Conservation (phyloP, 1,284 basidiomycete genomes). For the Sphaerobolus stellatus region DNA sequence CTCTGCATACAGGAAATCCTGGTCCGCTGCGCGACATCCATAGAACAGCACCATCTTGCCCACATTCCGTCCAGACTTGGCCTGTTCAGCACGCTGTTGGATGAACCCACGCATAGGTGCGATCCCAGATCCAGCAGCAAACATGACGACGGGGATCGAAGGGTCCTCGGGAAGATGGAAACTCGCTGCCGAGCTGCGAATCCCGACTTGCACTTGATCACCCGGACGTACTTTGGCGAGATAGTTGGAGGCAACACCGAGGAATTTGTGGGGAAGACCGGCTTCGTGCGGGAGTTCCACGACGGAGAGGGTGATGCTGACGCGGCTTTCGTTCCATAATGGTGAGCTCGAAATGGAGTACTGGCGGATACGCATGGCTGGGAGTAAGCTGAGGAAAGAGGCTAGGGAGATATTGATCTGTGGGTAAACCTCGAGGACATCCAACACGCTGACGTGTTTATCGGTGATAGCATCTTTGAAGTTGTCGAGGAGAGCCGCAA, state of each 20-base stretch:
- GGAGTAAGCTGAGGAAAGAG: conserved; percentile 44
- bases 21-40: conserved; percentile 44
- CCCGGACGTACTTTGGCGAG: conserved; percentile 44
- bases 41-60: conserved; percentile 49
- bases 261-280: conserved; percentile 33
- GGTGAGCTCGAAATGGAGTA: conserved; percentile 57
- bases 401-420: conserved; percentile 42
- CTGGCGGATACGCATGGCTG: conserved; percentile 50
- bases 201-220: conserved; percentile 45
- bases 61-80: conserved; percentile 45
- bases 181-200: conserved; percentile 40
- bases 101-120: conserved; percentile 57
- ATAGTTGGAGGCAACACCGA: conserved; percentile 52
- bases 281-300: conserved; percentile 39
- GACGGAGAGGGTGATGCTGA: conserved; percentile 48
- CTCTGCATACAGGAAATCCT: conserved; percentile 46
- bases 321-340: conserved; percentile 43
- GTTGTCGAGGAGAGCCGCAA: conserved; percentile 29
- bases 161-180: conserved; percentile 52
- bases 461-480: conserved; percentile 39
- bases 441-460: conserved; percentile 43
- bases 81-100: conserved; percentile 51
- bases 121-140: conserved; percentile 49
- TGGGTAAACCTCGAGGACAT: conserved; percentile 43
- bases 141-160: conserved; percentile 45